Percentiles rank a stretch among this genome's conserved stretches.
Evolutionary conservation across 768 basidiomycete genomes (phyloP).

Genomic region (Phylloporus scabripes): DNA sequence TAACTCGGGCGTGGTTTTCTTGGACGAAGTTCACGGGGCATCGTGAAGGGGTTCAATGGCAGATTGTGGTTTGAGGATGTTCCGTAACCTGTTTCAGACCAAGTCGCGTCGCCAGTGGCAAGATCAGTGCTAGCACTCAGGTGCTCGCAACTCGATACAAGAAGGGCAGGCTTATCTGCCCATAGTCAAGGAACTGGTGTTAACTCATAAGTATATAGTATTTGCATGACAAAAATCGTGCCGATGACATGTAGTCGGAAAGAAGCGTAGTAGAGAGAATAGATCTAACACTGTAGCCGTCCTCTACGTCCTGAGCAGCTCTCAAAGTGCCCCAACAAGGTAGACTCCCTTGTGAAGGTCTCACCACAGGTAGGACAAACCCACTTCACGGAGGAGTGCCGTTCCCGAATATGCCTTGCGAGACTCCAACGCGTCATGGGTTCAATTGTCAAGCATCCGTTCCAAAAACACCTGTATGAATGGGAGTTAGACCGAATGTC

Average conservation of each 20-base stretch:
- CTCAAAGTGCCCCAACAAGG: background rate
- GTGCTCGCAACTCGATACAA: too few relatives aligned
- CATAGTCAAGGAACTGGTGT: too few relatives aligned
- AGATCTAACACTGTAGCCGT: background rate
- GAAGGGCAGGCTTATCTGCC: too few relatives aligned
- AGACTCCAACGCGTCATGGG: background rate
- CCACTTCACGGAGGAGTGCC: background rate
- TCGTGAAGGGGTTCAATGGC: conserved; percentile 18
- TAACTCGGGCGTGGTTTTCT: conserved; percentile 52
- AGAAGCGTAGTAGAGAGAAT: too few relatives aligned
- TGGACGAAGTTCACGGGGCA: conserved; percentile 54
- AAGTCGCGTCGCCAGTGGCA: too few relatives aligned
- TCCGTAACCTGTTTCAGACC: too few relatives aligned
- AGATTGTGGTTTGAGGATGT: too few relatives aligned
- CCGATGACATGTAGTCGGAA: too few relatives aligned
- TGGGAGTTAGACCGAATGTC: background rate
- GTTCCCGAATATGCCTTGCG: background rate
- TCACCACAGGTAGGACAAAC: background rate
- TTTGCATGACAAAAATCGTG: too few relatives aligned
- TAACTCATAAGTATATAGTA: too few relatives aligned
- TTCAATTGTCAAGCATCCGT: background rate
- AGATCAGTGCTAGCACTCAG: too few relatives aligned
- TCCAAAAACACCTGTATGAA: background rate
- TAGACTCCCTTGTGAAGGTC: background rate
- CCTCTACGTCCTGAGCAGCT: background rate